Conservation (phyloP, 1,284 basidiomycete species). For the Sphagnurus paluster region DNA sequence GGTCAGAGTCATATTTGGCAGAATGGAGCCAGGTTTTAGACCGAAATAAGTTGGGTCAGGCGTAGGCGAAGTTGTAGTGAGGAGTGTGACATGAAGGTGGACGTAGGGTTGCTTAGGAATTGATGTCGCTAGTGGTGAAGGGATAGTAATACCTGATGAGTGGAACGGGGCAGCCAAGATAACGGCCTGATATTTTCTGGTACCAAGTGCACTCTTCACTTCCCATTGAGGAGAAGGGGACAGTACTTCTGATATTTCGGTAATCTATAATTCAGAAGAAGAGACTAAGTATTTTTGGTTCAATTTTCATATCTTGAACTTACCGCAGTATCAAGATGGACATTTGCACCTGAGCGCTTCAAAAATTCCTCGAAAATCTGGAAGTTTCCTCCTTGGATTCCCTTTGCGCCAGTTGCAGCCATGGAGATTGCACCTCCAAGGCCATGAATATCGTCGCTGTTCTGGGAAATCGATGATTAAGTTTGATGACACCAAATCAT, state of each 20-base stretch:
- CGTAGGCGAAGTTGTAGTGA: conserved; percentile 71
- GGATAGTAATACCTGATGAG: conserved; percentile 55
- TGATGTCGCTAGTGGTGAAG: conserved; percentile 42
- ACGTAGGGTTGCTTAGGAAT: conserved; percentile 78
- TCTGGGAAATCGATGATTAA: conserved; percentile 34
- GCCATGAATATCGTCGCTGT: conserved; percentile 77
- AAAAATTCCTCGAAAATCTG: conserved; percentile 86
- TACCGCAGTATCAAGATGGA: conserved; percentile 72
- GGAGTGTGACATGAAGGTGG: conserved; percentile 85
- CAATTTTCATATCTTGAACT: conserved; percentile 16
- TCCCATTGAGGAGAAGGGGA: conserved; percentile 44
- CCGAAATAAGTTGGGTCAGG: conserved; percentile 77
- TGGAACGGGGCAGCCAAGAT: conserved; percentile 81
- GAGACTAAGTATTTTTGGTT: neutral
- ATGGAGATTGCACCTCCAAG: conserved; percentile 77
- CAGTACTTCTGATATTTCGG: conserved; percentile 43
- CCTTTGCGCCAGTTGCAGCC: conserved; percentile 69
- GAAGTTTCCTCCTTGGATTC: conserved; percentile 82
- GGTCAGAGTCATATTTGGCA: conserved; percentile 77
- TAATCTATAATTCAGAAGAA: conserved; percentile 42
- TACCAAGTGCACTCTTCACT: conserved; percentile 44
- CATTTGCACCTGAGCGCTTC: conserved; percentile 62
- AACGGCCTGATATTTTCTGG: conserved; percentile 59
- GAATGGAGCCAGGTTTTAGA: conserved; percentile 40
- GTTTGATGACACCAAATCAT: neutral